Evolutionary conservation across 2,329 filamentous ascomycete species (phyloP), one percentile per base, ranked within the genome.

Genomic region (Phyllosticta citribraziliensis): DNA sequence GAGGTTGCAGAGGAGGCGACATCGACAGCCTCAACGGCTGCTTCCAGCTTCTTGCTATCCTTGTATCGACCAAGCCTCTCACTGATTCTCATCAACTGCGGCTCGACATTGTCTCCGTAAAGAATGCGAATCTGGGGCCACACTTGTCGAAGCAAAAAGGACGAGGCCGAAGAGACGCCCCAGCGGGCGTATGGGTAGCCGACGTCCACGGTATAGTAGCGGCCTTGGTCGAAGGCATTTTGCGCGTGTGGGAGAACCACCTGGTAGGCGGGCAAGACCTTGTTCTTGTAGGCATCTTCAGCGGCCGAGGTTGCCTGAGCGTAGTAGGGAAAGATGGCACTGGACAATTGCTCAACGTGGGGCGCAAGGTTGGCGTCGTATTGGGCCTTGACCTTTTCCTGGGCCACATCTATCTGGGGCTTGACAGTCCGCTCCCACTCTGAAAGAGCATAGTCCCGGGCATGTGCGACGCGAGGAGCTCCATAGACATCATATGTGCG

Each of bases 81-180:
- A 12, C 90, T 89, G 68, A 99, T 97, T 68, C 91, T 90, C 61
- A 93, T 84, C 14, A 99, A 81, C 74, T 99, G 95, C 14, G 95
- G 95, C 76, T 97, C 92, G 3, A 99, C 92, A 67, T 96, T 96
- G 70, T 96, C 87, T 11, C 87, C 84, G 70, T 97, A 97, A 5
- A 97, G 77, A 14, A 88, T 81, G 25, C 88, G 85, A 11, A 97
- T 65, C 65, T 88, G 87, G 1, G 93, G 93, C 87, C 89, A 94
- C 17, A 97, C 78, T 1, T 85, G 87, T 55, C 84, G 83, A 62
- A 91, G 84, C 35, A 95, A 76, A 69, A 97, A 93, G 12, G 82
- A 76, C 62, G 85, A 83, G 0, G 83, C 82, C 63, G 85, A 85
- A 61, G 85, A 84, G 81, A 88, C 90, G 2, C 83, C 84, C 79